phyloP scores from a whole-genome alignment of 2,329 filamentous ascomycete species.

The Neoscytalidium dimidiatum region DNA sequence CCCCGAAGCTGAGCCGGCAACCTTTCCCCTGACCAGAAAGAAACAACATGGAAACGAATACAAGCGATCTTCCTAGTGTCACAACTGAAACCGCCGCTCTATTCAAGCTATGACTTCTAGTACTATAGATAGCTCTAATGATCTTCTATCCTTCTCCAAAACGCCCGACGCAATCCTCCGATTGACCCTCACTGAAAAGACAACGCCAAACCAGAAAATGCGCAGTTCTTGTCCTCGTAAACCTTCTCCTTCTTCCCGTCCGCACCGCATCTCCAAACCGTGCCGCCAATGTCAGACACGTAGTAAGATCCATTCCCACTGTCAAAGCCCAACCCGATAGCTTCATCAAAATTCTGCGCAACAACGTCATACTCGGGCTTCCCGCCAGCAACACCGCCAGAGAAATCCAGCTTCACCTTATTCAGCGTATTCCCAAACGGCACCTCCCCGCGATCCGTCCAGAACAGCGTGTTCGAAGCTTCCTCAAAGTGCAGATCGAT shows the following conservation, averaged over 20 bases:
- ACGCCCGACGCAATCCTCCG: no score
- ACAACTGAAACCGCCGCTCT: no score
- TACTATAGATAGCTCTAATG: no score
- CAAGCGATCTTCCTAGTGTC: no score
- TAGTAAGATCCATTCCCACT: conserved; percentile 22
- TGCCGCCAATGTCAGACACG: conserved; percentile 27
- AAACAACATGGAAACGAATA: no score
- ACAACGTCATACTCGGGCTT: conserved; percentile 18
- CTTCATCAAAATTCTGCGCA: conserved; percentile 28
- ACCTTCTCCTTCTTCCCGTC: conserved; percentile 14
- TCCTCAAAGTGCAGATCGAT: conserved; percentile 60
- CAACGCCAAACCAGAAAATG: conserved; percentile 1
- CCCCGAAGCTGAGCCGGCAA: no score
- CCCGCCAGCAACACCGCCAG: not conserved
- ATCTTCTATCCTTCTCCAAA: no score
- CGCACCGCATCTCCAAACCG: conserved; percentile 8
- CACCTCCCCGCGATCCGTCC: conserved; percentile 63
- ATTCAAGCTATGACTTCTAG: no score
- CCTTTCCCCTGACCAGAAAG: no score
- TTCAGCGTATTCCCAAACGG: conserved; percentile 59
- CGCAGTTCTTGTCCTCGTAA: conserved; percentile 1
- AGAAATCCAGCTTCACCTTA: conserved; percentile 25
- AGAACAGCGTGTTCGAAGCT: conserved; percentile 51
- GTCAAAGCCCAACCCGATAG: conserved; percentile 27
- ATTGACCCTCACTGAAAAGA: not conserved